Percentiles rank a stretch among this genome's conserved stretches.
Evolutionary conservation across 805 yeast species (phyloP).

Genomic region (Saturnispora galanensis): DNA sequence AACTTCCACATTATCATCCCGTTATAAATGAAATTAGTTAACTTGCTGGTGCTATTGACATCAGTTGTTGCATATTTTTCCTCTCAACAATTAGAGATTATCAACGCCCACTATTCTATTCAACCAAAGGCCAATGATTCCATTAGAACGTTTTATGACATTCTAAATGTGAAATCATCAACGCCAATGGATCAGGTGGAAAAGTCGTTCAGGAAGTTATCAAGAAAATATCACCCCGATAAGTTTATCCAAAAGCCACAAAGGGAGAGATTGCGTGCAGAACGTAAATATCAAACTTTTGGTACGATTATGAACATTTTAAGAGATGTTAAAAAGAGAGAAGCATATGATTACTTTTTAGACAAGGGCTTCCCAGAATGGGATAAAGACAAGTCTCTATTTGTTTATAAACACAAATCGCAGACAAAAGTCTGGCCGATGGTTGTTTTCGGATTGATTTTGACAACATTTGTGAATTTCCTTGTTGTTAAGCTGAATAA

Average conservation of each 20-base stretch:
- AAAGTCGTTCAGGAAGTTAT: conserved; percentile 59
- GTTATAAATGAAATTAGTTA: neutral
- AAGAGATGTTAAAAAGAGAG: conserved; percentile 44
- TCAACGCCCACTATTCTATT: conserved; percentile 12
- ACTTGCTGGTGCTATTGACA: conserved; percentile 3
- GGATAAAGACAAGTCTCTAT: conserved; percentile 23
- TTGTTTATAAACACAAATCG: conserved; percentile 11
- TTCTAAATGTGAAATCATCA: conserved; percentile 19
- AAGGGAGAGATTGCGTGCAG: conserved; percentile 41
- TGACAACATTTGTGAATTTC: conserved; percentile 9
- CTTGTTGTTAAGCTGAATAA: conserved; percentile 10
- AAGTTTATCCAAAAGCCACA: conserved; percentile 36
- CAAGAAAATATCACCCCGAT: conserved; percentile 80
- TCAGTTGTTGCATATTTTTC: conserved; percentile 11
- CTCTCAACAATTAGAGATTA: conserved; percentile 10
- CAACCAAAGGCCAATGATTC: conserved; percentile 9
- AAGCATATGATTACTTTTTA: conserved; percentile 77
- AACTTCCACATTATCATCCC: neutral
- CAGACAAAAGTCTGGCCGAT: conserved; percentile 6
- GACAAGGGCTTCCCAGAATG: conserved; percentile 79
- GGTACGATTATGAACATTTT: conserved; percentile 69
- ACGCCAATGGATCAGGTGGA: conserved; percentile 45
- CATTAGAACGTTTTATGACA: conserved; percentile 11
- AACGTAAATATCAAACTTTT: conserved; percentile 66
- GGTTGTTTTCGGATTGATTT: conserved; percentile 5